Percentiles rank a stretch among this genome's conserved stretches.
phyloP scores from a whole-genome alignment of 768 basidiomycete genomes.

The Galerina marginata region DNA sequence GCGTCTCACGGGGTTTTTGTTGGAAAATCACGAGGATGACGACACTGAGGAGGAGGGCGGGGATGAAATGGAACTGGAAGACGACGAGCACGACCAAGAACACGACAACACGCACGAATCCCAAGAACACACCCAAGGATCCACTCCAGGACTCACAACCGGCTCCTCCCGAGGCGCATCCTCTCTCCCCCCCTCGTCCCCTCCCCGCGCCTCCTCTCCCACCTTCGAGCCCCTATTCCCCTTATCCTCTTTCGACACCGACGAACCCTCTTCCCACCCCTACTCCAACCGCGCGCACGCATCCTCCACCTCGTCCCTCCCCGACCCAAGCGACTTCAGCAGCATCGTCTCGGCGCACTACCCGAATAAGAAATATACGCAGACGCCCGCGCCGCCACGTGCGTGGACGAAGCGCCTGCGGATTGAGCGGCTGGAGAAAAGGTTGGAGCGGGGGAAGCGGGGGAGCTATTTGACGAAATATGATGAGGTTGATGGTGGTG shows the following conservation, averaged over 20 bases:
- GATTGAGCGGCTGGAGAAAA: slow-evolving; percentile 29
- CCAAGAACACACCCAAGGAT: slow-evolving; percentile 9
- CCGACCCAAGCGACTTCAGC: slow-evolving; percentile 8
- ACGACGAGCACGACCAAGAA: slow-evolving; percentile 9
- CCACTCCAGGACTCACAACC: slow-evolving; percentile 28
- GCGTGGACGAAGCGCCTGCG: slow-evolving; percentile 43
- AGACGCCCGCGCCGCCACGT: slow-evolving; percentile 48
- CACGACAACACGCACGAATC: slow-evolving; percentile 6
- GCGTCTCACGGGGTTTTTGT: slow-evolving; percentile 9
- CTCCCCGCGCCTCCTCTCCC: slow-evolving; percentile 14
- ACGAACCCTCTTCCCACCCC: neutral
- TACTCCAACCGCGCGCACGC: slow-evolving; percentile 8
- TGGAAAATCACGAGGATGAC: slow-evolving; percentile 7
- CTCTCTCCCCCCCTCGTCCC: slow-evolving; percentile 23
- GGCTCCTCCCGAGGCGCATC: slow-evolving; percentile 12
- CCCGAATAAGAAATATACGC: slow-evolving; percentile 35
- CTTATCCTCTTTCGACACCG: neutral
- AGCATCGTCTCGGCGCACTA: slow-evolving; percentile 25
- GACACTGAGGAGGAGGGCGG: slow-evolving; percentile 10
- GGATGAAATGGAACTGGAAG: slow-evolving; percentile 11
- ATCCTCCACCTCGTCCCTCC: slow-evolving; percentile 17
- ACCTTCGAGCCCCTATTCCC: neutral
- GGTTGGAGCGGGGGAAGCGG: slow-evolving; percentile 37
- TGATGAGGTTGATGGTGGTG: slow-evolving; percentile 29
- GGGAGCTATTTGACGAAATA: slow-evolving; percentile 34